Evolutionary conservation across 345 rosid species (phyloP).

Genomic region (Turnera subulata): DNA sequence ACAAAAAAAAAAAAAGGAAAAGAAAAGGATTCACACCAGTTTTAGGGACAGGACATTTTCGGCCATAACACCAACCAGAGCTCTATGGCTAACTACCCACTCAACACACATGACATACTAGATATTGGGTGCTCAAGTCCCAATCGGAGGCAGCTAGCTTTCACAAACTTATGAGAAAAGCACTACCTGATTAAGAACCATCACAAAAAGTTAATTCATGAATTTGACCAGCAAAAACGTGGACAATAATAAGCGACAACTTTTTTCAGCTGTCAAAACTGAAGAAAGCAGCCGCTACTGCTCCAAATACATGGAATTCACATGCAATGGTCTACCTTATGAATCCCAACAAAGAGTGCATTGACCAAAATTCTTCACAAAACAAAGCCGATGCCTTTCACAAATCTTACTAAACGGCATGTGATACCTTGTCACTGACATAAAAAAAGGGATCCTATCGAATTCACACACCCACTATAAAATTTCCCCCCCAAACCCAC

Average conservation of each 20-base stretch:
- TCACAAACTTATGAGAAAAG: conserved; percentile 3
- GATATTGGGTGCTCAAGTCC: too few species aligned
- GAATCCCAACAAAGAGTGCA: background rate
- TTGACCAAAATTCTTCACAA: background rate
- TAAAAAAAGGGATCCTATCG: conserved; percentile 2
- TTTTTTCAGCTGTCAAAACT: background rate
- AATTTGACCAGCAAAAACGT: conserved; percentile 9
- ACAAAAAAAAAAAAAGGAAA: too few species aligned
- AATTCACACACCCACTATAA: too few species aligned
- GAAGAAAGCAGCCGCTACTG: conserved; percentile 8
- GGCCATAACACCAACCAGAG: background rate
- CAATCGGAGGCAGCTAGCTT: background rate
- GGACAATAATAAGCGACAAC: background rate
- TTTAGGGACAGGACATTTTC: too few species aligned
- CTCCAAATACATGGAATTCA: conserved; percentile 1
- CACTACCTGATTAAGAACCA: background rate
- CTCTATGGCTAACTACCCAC: background rate
- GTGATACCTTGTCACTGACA: background rate
- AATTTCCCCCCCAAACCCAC: background rate
- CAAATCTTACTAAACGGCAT: conserved; percentile 4
- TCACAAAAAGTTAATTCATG: background rate
- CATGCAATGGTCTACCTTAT: background rate
- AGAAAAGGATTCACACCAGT: too few species aligned
- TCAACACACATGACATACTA: too few species aligned
- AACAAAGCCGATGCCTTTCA: background rate